phyloP scores from a whole-genome alignment of 192 early-diverging fungal species.

The Spizellomyces sp. region DNA sequence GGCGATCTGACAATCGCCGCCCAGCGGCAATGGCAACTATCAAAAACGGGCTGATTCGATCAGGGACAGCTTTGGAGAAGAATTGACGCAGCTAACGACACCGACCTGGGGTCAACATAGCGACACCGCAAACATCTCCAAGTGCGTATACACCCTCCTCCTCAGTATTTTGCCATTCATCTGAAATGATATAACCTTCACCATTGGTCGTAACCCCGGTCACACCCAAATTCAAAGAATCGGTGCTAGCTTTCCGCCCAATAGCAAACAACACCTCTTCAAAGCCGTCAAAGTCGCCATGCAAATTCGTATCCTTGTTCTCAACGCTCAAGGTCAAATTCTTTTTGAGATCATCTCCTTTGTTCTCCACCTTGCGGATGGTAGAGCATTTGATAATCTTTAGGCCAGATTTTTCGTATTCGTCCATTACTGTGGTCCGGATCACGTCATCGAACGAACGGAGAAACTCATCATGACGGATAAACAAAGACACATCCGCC shows the following conservation, averaged over 20 bases:
- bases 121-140: conserved; percentile 91
- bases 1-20: conserved; percentile 82
- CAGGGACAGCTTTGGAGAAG: neutral
- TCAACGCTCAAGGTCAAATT: conserved; percentile 29
- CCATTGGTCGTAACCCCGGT: conserved; percentile 65
- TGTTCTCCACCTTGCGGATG: conserved; percentile 66
- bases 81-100: conserved; percentile 14
- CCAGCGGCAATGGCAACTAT: conserved; percentile 94
- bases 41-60: neutral
- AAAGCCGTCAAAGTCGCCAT: conserved; percentile 59
- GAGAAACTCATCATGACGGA: conserved; percentile 83
- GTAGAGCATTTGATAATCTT: conserved; percentile 71
- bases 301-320: conserved; percentile 42
- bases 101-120: conserved; percentile 85
- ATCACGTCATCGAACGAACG: conserved; percentile 86
- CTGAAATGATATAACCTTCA: conserved; percentile 74
- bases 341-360: conserved; percentile 54
- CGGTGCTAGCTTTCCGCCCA: conserved; percentile 78
- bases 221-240: conserved; percentile 68
- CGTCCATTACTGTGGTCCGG: conserved; percentile 49
- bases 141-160: conserved; percentile 77
- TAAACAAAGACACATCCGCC: conserved; percentile 78
- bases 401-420: conserved; percentile 71
- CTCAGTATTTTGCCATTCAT: conserved; percentile 87
- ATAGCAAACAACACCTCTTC: conserved; percentile 92